Evolutionary conservation across 78 protist genomes (phyloP).

Genomic region (Pigoraptor vietnamica): DNA sequence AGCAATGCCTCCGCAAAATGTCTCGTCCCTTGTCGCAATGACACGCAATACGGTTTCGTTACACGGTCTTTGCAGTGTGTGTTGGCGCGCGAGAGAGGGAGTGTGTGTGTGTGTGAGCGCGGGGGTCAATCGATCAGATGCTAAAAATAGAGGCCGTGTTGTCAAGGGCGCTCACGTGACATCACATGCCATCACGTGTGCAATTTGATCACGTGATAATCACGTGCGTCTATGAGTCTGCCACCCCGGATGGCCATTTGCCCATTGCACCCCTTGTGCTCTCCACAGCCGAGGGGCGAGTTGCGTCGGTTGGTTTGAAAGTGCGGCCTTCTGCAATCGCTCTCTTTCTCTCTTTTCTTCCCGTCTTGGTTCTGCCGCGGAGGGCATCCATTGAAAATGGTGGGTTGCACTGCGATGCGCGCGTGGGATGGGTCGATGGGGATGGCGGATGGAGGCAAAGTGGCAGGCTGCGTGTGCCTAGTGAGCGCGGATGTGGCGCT

Average conservation of each 20-base stretch:
- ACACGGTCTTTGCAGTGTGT: no score
- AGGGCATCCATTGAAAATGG: conserved; percentile 19
- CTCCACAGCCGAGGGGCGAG: no score
- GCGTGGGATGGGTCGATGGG: background rate
- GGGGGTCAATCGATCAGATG: background rate
- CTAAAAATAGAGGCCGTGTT: background rate
- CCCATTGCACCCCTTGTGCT: no score
- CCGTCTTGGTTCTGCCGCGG: background rate
- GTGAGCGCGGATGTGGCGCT: no score
- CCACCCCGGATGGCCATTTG: background rate
- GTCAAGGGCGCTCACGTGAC: background rate
- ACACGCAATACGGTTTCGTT: no score
- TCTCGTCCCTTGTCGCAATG: no score
- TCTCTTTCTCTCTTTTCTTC: conserved; percentile 9
- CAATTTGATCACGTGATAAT: background rate
- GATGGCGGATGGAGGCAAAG: background rate
- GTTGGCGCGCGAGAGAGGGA: no score
- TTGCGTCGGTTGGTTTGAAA: background rate
- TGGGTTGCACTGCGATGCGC: background rate
- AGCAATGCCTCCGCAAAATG: no score
- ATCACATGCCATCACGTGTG: no score
- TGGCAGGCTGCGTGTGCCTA: no score
- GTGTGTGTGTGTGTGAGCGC: no score
- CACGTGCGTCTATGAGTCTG: no score
- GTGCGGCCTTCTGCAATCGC: background rate